These are phyloP conservation scores for Marsdenia floribunda DNA, from an alignment of 257 asterid species.

Conservation along the genomic window DNA sequence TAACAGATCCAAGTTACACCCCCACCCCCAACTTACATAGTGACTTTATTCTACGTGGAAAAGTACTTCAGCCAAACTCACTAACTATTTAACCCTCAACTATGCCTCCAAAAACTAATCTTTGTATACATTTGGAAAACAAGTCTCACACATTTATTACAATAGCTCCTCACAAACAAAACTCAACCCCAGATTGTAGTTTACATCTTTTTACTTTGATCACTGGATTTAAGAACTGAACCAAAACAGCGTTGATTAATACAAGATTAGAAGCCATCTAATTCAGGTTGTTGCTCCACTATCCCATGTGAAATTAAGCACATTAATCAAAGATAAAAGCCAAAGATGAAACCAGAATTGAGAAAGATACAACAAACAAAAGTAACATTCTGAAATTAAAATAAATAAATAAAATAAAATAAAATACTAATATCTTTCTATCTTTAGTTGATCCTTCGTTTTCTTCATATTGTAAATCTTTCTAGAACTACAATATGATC, in stretches of 20 bases:
- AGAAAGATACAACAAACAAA: background rate
- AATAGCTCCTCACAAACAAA: background rate
- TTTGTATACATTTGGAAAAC: background rate
- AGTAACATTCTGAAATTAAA: background rate
- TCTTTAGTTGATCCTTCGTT: background rate
- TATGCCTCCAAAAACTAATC: background rate
- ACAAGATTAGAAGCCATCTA: background rate
- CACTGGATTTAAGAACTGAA: background rate
- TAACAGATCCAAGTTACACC: background rate
- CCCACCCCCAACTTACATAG: background rate
- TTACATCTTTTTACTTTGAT: background rate
- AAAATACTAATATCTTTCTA: background rate
- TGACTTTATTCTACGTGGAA: background rate
- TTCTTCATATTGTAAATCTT: background rate
- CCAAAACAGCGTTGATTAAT: background rate
- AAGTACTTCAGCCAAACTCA: background rate
- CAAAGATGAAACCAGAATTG: background rate
- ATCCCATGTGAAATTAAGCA: background rate
- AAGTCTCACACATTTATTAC: background rate
- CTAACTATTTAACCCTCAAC: background rate
- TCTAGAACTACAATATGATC: background rate
- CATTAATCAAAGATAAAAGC: background rate
- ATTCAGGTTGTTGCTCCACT: background rate
- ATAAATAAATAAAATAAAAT: background rate
- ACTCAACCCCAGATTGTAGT: background rate